Conservation (phyloP, 768 basidiomycete genomes). For the Trametes gibbosa region DNA sequence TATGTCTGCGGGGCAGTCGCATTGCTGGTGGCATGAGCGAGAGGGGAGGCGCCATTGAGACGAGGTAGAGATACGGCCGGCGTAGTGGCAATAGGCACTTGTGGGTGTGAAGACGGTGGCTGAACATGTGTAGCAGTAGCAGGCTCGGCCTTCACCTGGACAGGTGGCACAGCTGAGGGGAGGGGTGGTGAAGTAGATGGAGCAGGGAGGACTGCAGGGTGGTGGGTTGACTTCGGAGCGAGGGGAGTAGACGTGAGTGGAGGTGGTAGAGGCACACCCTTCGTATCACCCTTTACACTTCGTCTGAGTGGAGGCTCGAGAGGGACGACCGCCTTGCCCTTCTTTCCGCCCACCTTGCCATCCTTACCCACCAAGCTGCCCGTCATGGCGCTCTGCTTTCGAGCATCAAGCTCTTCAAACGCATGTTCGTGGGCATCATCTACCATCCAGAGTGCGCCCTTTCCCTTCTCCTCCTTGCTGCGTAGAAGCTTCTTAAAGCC, state of each 20-base stretch:
- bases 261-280: conserved; percentile 59
- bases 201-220: conserved; percentile 6
- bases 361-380: conserved; percentile 35
- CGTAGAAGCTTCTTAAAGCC: conserved; percentile 91
- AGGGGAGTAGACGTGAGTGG: conserved; percentile 68
- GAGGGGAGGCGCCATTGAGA: conserved; percentile 1
- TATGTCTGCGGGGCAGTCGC: conserved; percentile 5
- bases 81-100: neutral
- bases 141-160: conserved; percentile 27
- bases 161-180: conserved; percentile 8
- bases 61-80: conserved; percentile 8
- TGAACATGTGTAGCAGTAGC: conserved; percentile 3
- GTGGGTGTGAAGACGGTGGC: conserved; percentile 13
- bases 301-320: conserved; percentile 68
- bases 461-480: conserved; percentile 80
- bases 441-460: conserved; percentile 92
- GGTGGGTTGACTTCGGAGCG: conserved; percentile 39
- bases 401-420: conserved; percentile 69
- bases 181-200: conserved; percentile 3
- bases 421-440: conserved; percentile 69
- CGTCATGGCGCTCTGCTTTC: conserved; percentile 39
- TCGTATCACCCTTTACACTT: conserved; percentile 62
- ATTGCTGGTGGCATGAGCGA: neutral
- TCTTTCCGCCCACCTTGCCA: conserved; percentile 47
- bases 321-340: conserved; percentile 50